A percentile compares a stretch with the other conserved stretches of the same genome.
Conservation (phyloP, 768 basidiomycete species). For the Inosperma sp. region DNA sequence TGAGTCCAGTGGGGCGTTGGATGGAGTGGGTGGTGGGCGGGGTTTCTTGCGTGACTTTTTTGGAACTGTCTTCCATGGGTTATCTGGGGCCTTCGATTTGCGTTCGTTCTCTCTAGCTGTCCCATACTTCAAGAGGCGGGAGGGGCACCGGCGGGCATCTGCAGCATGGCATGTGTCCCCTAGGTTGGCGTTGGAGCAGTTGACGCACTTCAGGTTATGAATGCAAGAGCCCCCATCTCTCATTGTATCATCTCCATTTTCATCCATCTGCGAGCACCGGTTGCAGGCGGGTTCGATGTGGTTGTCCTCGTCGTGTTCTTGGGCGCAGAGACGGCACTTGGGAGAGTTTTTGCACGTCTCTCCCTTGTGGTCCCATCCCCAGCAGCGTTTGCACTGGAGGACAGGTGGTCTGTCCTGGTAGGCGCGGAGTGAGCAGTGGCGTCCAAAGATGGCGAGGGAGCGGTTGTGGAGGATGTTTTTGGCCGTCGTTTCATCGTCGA, state of each 20-base stretch:
- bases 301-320: neutral
- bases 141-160: slow-evolving; percentile 3
- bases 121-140: slow-evolving; percentile 5
- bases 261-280: neutral
- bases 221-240: neutral
- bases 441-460: neutral
- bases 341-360: neutral
- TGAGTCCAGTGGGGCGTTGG: neutral
- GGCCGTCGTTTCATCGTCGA: slow-evolving; percentile 9
- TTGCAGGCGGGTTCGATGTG: neutral
- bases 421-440: neutral
- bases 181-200: neutral
- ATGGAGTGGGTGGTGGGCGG: neutral
- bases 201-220: neutral
- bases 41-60: neutral
- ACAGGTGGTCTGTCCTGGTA: slow-evolving; percentile 9
- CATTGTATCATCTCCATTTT: neutral
- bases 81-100: neutral
- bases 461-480: slow-evolving; percentile 5
- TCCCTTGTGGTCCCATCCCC: slow-evolving; percentile 4
- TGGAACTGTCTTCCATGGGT: slow-evolving; percentile 9
- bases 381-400: slow-evolving; percentile 8
- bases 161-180: slow-evolving; percentile 1
- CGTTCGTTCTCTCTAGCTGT: slow-evolving; percentile 8
- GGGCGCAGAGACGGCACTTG: slow-evolving; percentile 1